Evolutionary conservation across 768 basidiomycete genomes (phyloP), one percentile per base, ranked within the genome.

Genomic region (Tricholoma terreum): DNA sequence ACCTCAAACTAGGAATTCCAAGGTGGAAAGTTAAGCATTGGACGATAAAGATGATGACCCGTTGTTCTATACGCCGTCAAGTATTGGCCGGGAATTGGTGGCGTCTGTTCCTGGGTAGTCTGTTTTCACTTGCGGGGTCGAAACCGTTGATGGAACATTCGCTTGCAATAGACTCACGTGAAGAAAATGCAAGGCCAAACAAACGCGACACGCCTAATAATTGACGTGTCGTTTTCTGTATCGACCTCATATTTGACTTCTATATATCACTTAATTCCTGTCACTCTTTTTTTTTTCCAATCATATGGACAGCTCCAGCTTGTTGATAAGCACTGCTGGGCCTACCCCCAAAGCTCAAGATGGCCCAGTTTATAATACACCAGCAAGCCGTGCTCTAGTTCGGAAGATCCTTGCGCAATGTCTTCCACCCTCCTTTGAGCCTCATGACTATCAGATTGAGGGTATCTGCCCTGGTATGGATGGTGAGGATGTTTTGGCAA

Each of bases 371-470:
- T 51, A 51, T 12, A 51, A 35, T 38, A 51, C 50, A 34, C 31
- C 50, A 21, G 33, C 31, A 33, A 31, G 50, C 31, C 35, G 3
- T 24, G 15, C 9, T 19, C 17, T 51, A 2, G 31, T 50, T 50
- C 15, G 31, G 15, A 30, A 34, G 11, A 50, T 50, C 17, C 50
- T 50, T 17, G 15, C 30, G 10, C 15, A 17, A 12, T 50, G 30
- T 22, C 21, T 53, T 10, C 59, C 59, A 35, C 50, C 8, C 12
- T 14, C 21, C 10, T 56, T 61, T 31, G 46, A 56, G 10, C 49
- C 60, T 14, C 67, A 69, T 54, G 65, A 67, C 56, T 66, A 67
- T 34, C 55, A 63, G 19, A 49, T 69, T n/a, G 67, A 69, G 42
- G 67, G 65, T 4, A 40, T 69, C 27, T 63, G 67, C 54, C 62